phyloP scores from a whole-genome alignment of 2,329 filamentous ascomycete genomes.

The Huntiella bhutanensis region DNA sequence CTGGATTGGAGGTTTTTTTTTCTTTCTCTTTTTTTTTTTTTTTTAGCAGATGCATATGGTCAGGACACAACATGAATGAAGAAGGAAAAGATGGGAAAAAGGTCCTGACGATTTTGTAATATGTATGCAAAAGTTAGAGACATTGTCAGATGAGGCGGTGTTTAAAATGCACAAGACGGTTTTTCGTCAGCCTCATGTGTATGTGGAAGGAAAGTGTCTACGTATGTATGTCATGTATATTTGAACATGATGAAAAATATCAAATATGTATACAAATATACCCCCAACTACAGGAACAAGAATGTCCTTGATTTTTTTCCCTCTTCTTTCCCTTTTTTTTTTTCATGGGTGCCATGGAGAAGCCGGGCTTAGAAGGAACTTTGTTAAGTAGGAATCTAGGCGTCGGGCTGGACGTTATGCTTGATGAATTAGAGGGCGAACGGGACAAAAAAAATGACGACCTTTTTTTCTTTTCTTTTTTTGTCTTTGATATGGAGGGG shows the following conservation, averaged over 20 bases:
- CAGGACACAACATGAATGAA: background rate
- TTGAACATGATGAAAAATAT: too few relatives aligned
- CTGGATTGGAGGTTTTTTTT: background rate
- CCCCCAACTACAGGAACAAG: too few relatives aligned
- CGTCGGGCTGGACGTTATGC: background rate
- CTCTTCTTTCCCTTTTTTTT: background rate
- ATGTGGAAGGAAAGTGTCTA: background rate
- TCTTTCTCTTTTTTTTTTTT: too few relatives aligned
- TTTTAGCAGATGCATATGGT: background rate
- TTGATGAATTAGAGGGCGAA: background rate
- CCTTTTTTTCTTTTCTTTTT: background rate
- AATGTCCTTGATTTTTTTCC: too few relatives aligned
- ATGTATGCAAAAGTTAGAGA: background rate
- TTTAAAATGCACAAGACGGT: background rate
- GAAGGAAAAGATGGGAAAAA: background rate
- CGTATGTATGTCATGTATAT: too few relatives aligned
- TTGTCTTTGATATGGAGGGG: background rate
- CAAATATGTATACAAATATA: too few relatives aligned
- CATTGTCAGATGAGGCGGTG: background rate
- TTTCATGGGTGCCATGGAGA: background rate
- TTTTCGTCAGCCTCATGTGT: background rate
- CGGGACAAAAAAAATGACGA: background rate
- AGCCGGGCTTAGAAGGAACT: background rate
- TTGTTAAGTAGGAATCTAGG: background rate
- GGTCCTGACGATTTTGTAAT: background rate